A percentile compares a stretch with the other conserved stretches of the same genome.
Conservation (phyloP, 2,329 filamentous ascomycete species). For the Epichloe baconii region DNA sequence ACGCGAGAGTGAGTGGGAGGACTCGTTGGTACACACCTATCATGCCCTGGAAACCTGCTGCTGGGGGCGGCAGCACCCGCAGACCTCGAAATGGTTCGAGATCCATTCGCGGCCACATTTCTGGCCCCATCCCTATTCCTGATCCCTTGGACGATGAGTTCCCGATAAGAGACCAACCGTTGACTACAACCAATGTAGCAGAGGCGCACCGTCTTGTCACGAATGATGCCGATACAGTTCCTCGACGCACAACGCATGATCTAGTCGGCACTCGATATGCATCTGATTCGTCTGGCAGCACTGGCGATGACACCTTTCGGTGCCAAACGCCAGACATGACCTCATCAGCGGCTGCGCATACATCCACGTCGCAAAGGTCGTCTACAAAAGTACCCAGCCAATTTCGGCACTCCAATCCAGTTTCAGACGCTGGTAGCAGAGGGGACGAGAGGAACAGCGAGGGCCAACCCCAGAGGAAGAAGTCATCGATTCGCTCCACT, state of each 20-base stretch:
- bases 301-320: neutral
- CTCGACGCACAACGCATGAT: neutral
- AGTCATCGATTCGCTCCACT: constrained; percentile 42
- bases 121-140: constrained; percentile 44
- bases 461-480: constrained; percentile 36
- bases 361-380: neutral
- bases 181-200: constrained; percentile 18
- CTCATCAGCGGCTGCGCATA: neutral
- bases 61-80: constrained; percentile 18
- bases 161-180: constrained; percentile 32
- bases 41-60: constrained; percentile 31
- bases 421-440: constrained; percentile 7
- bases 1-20: no score
- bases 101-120: constrained; percentile 47
- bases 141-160: constrained; percentile 38
- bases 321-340: neutral
- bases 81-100: constrained; percentile 20
- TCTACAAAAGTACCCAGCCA: neutral
- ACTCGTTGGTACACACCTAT: neutral
- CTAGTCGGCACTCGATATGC: neutral
- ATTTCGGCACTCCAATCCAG: constrained; percentile 6
- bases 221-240: neutral
- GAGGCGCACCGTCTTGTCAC: neutral
- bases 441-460: constrained; percentile 6
- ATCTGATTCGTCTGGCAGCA: neutral